Percentiles rank a stretch among this genome's conserved stretches.
phyloP scores from a whole-genome alignment of 176 grass and related monocot genomes.

The Carex kokanica region DNA sequence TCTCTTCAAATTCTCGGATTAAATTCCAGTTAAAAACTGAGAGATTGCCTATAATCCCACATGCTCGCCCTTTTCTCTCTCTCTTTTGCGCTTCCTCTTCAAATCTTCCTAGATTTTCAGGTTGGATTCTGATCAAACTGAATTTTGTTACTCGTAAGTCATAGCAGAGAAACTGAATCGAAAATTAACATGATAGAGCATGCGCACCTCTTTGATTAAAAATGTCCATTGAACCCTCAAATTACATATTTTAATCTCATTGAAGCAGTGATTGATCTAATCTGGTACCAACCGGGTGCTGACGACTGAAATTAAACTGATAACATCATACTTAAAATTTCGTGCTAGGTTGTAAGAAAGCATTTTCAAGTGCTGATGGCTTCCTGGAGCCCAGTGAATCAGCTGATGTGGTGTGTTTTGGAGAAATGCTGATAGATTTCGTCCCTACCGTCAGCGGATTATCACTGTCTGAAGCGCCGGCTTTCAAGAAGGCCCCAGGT shows the following conservation, averaged over 20 bases:
- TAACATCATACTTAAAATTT: constrained; percentile 24
- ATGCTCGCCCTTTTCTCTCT: background rate
- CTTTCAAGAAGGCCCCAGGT: constrained; percentile 94
- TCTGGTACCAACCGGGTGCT: background rate
- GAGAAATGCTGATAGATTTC: constrained; percentile 90
- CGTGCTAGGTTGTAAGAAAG: constrained; percentile 43
- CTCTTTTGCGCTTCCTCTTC: background rate
- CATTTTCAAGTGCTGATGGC: constrained; percentile 30
- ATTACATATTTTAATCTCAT: background rate
- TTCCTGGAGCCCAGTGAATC: constrained; percentile 39
- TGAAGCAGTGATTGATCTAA: background rate
- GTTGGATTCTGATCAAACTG: constrained; percentile 14
- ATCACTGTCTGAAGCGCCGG: constrained; percentile 69
- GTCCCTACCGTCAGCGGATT: constrained; percentile 69
- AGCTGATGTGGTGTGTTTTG: constrained; percentile 78
- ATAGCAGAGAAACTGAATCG: background rate
- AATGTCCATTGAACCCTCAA: background rate
- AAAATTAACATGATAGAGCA: background rate
- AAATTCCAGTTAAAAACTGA: background rate
- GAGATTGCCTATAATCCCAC: background rate
- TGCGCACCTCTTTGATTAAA: background rate
- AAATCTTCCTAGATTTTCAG: constrained; percentile 4
- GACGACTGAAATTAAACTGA: constrained; percentile 6
- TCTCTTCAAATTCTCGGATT: constrained; percentile 2
- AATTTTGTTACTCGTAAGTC: background rate